phyloP scores from a whole-genome alignment of 306 rosid genomes.

The Betula pendula region DNA sequence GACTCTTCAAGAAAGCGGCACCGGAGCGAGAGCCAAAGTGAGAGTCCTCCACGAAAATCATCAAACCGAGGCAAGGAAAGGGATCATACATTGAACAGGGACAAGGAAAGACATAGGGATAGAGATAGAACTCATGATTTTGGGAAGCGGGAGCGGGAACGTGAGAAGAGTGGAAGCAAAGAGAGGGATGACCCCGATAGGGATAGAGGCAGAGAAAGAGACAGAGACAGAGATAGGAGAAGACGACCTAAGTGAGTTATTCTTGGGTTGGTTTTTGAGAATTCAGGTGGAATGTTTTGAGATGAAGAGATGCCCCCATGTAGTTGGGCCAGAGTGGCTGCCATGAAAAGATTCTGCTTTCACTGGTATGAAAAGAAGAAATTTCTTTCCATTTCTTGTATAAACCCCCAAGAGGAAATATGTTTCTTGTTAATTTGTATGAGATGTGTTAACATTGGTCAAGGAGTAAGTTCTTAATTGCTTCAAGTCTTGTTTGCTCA shows the following conservation, averaged over 20 bases:
- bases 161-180: conserved; percentile 90
- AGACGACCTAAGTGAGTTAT: conserved; percentile 56
- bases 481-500: no score
- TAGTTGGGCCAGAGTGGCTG: conserved; percentile 18
- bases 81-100: conserved; percentile 61
- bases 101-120: conserved; percentile 66
- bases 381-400: neutral
- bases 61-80: conserved; percentile 72
- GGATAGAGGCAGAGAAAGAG: conserved; percentile 69
- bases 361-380: conserved; percentile 14
- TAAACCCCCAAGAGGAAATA: conserved; percentile 22
- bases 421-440: conserved; percentile 15
- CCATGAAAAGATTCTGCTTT: conserved; percentile 25
- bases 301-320: conserved; percentile 17
- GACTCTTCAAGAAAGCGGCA: conserved; percentile 75
- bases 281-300: conserved; percentile 17
- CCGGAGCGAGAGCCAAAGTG: conserved; percentile 66
- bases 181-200: conserved; percentile 85
- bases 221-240: conserved; percentile 58
- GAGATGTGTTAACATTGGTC: neutral
- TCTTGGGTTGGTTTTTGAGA: conserved; percentile 23
- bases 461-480: neutral
- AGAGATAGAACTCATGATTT: conserved; percentile 48
- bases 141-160: conserved; percentile 40
- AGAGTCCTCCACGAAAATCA: conserved; percentile 65